Conservation (phyloP, 306 rosid species). For the Begonia loranthoides region DNA sequence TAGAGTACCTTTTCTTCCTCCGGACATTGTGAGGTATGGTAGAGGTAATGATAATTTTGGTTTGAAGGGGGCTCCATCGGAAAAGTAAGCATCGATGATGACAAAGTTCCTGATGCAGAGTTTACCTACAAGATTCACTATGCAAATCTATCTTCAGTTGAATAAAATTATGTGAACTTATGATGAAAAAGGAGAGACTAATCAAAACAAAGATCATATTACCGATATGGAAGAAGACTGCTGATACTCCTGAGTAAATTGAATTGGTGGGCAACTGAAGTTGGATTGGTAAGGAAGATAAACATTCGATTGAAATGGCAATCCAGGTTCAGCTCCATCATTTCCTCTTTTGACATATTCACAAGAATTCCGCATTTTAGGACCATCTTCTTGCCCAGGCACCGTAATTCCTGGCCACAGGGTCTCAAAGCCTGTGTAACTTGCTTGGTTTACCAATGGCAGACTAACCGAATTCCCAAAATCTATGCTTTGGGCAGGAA, state of each 20-base stretch:
- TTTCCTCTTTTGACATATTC: conserved; percentile 25
- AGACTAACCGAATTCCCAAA: conserved; percentile 14
- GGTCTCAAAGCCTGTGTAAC: conserved; percentile 22
- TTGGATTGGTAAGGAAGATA: conserved; percentile 31
- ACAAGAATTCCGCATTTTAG: conserved; percentile 26
- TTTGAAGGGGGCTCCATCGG: conserved; percentile 98
- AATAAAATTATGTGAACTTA: not conserved
- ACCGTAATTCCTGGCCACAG: conserved; percentile 9
- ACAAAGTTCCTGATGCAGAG: conserved; percentile 29
- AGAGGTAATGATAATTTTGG: conserved; percentile 50
- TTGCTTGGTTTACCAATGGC: conserved; percentile 14
- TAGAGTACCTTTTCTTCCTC: conserved; percentile 40
- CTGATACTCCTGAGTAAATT: conserved; percentile 27
- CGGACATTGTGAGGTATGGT: conserved; percentile 13
- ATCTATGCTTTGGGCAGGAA: conserved; percentile 20
- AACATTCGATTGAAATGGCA: conserved; percentile 25
- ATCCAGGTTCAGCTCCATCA: conserved; percentile 25
- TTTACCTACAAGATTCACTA: conserved; percentile 39
- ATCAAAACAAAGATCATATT: conserved; percentile 1
- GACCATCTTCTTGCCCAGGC: conserved; percentile 23
- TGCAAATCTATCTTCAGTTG: conserved; percentile 8
- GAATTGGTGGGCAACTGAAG: conserved; percentile 22
- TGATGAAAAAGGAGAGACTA: not conserved
- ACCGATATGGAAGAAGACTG: conserved; percentile 39
- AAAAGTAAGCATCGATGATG: conserved; percentile 28